Evolutionary conservation across 1,139 yeast species (phyloP).

Genomic region (Waltiozyma sp.): DNA sequence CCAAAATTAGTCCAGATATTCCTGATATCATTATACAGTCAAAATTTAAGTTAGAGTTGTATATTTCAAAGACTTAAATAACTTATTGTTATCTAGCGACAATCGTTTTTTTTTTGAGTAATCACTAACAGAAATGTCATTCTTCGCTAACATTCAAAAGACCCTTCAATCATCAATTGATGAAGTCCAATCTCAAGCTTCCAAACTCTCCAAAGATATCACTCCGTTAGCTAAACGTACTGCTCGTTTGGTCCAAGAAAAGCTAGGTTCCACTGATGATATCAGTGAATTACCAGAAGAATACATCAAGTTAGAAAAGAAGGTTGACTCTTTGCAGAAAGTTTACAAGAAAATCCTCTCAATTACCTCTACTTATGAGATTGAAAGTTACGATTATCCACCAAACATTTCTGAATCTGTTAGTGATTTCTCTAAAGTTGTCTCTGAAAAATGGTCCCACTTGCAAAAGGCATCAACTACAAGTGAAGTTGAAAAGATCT

Average conservation of each 20-base stretch:
- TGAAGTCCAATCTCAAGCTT: conserved; percentile 18
- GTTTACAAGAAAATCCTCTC: conserved; percentile 66
- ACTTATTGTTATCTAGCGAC: too few species aligned
- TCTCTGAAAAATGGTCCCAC: conserved; percentile 44
- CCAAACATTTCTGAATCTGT: conserved; percentile 59
- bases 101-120: too few species aligned
- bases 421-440: conserved; percentile 47
- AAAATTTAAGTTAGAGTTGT: too few species aligned
- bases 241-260: conserved; percentile 42
- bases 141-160: conserved; percentile 16
- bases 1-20: too few species aligned
- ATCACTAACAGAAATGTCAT: conserved; percentile 11
- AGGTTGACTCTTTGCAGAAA: conserved; percentile 62
- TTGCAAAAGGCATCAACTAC: conserved; percentile 52
- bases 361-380: conserved; percentile 62
- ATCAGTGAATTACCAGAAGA: conserved; percentile 65
- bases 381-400: conserved; percentile 80
- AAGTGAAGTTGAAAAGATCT: conserved; percentile 47
- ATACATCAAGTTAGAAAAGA: conserved; percentile 53
- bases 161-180: conserved; percentile 15
- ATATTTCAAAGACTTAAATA: too few species aligned
- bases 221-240: conserved; percentile 21
- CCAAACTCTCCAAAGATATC: conserved; percentile 16
- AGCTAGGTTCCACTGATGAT: conserved; percentile 58
- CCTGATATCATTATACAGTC: too few species aligned